Conservation (phyloP, 2,329 filamentous ascomycete genomes). For the Stagonosporopsis cucurbitacearum region DNA sequence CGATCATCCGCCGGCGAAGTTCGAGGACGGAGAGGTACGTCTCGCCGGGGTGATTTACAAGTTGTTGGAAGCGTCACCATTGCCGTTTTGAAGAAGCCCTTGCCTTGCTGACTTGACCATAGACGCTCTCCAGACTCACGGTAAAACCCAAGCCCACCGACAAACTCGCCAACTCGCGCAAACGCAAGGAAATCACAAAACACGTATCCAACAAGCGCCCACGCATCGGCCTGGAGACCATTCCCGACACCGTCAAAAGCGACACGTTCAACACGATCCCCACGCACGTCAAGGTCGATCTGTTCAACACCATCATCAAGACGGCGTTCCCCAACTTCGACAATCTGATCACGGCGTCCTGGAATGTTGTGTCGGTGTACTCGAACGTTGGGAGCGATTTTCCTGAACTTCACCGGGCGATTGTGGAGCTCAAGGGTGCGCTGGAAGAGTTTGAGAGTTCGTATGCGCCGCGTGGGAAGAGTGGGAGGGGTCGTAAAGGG, state of each 20-base stretch:
- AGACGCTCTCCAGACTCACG: slow-evolving; percentile 28
- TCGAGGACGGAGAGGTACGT: slow-evolving; percentile 36
- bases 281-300: slow-evolving; percentile 29
- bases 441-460: slow-evolving; percentile 35
- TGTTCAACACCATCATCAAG: slow-evolving; percentile 38
- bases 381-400: slow-evolving; percentile 35
- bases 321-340: slow-evolving; percentile 41
- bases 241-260: slow-evolving; percentile 33
- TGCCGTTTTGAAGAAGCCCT: neutral
- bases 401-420: slow-evolving; percentile 31
- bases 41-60: no score
- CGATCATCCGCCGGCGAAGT: slow-evolving; percentile 15
- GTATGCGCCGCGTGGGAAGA: slow-evolving; percentile 6
- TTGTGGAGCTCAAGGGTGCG: slow-evolving; percentile 35
- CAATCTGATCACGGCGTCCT: slow-evolving; percentile 39
- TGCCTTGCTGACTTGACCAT: neutral
- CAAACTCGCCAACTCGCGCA: neutral
- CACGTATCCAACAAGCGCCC: slow-evolving; percentile 39
- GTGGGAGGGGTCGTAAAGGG: slow-evolving; percentile 6
- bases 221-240: slow-evolving; percentile 26
- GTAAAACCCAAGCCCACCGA: slow-evolving; percentile 9
- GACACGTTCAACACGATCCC: slow-evolving; percentile 32
- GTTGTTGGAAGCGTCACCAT: no score
- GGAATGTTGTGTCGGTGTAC: slow-evolving; percentile 43
- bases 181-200: slow-evolving; percentile 18